These are phyloP conservation scores for Pythium chondricola DNA, from an alignment of 352 stramenopile species.

Conservation along the genomic window DNA sequence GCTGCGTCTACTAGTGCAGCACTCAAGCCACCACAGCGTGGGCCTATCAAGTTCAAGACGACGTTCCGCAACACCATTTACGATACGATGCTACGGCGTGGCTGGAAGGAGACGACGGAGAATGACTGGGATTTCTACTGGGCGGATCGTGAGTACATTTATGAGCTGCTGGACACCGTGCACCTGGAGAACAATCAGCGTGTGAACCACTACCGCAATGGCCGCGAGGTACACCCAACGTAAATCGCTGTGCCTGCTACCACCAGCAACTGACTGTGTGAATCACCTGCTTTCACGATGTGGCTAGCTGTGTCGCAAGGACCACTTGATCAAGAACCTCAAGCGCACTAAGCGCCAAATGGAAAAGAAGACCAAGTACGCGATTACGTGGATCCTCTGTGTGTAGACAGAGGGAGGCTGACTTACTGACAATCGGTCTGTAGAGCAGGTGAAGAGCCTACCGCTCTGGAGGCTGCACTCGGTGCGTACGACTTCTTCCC, in stretches of 20 bases:
- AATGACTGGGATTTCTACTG: constrained; percentile 90
- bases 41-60: constrained; percentile 80
- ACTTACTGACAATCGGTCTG: neutral
- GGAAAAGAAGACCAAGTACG: constrained; percentile 73
- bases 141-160: constrained; percentile 87
- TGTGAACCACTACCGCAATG: constrained; percentile 91
- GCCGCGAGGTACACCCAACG: constrained; percentile 66
- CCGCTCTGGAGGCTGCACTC: constrained; percentile 17
- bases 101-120: constrained; percentile 88
- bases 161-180: constrained; percentile 86
- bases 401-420: neutral
- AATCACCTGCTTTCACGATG: neutral
- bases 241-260: too few relatives aligned
- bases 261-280: too few relatives aligned
- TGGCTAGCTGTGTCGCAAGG: constrained; percentile 89
- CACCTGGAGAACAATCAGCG: constrained; percentile 79
- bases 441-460: constrained; percentile 41
- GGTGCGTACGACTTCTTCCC: constrained; percentile 89
- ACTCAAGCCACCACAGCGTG: neutral
- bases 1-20: neutral
- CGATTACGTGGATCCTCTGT: neutral
- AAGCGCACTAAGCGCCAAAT: constrained; percentile 83
- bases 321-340: constrained; percentile 95
- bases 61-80: constrained; percentile 91
- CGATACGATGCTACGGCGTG: constrained; percentile 82